Evolutionary conservation across 768 basidiomycete species (phyloP), one percentile per base, ranked within the genome.

Genomic region (Crepidotus variabilis): DNA sequence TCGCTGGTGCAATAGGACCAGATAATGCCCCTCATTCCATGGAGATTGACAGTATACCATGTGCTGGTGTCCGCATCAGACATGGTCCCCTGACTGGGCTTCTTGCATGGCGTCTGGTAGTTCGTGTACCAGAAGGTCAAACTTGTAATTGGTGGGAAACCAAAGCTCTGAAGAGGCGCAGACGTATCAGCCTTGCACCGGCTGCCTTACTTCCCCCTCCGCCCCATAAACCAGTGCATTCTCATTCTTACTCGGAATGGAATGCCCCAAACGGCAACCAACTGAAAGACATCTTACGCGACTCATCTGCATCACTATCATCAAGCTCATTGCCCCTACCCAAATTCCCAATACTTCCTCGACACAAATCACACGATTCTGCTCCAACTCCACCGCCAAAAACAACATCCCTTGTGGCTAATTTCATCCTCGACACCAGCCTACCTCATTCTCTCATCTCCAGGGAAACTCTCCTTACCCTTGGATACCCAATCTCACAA

Each of bases 381-480:
- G 47, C 54, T 11, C 34, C 48, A 10, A 36, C 28, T 4, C 52
- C 52, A 13, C 48, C 39, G 5, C 49, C 4, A 16, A 50, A 51
- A 34, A 34, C 56, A 13, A 57, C 59, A 18, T 61, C 64, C 16
- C 56, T 71, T 16, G 62, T 62, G 20, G 57, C 64, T 8, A 71
- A 71, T 48, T 70, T 71, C 52, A 61, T 71, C 21, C 63, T 71
- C 24, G 70, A 71, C 52, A 71, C 69, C 18, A 68, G 69, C 18
- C 61, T 63, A 4, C 63, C 67, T 11, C 57, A 68, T 43, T 68
- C 64, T 24, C 60, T 67, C 36, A 69, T 71, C 32, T 66, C 69
- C 18, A 59, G 65, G 22, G 65, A 66, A n/a, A 68, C 69, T 9
- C 62, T 71, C 24, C 32, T 56, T 1, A 68, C 64, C 2, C 61